Percentiles rank a stretch among this genome's conserved stretches.
Evolutionary conservation across 805 yeast genomes (phyloP).

Genomic region (Wickerhamiella sergipiensis): DNA sequence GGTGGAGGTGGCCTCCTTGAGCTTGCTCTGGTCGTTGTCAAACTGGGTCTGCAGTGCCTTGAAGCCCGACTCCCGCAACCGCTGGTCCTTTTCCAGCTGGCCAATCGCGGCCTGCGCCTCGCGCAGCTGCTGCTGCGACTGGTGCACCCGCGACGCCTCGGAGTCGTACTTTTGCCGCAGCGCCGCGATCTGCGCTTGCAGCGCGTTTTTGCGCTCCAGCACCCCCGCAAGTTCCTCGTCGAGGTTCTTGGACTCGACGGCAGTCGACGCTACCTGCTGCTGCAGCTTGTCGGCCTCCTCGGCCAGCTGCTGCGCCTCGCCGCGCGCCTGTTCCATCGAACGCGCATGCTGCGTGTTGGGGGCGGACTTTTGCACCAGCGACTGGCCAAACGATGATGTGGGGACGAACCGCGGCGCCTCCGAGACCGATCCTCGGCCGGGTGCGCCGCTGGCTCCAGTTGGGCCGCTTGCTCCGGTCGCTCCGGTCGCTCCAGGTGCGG

Average conservation of each 20-base stretch:
- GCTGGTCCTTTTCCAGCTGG: conserved; percentile 18
- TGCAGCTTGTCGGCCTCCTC: conserved; percentile 55
- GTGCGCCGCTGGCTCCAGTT: too few species aligned
- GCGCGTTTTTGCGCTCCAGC: conserved; percentile 51
- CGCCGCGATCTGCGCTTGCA: conserved; percentile 53
- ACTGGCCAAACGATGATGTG: conserved; percentile 75
- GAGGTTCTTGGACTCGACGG: conserved; percentile 58
- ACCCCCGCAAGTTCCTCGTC: conserved; percentile 65
- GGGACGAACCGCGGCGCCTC: conserved; percentile 43
- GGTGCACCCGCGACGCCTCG: conserved; percentile 63
- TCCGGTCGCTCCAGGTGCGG: too few species aligned
- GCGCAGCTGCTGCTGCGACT: conserved; percentile 46
- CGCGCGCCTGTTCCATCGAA: conserved; percentile 55
- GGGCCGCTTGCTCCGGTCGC: not conserved
- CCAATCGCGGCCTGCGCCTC: conserved; percentile 43
- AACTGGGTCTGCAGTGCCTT: conserved; percentile 17
- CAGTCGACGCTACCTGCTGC: not conserved
- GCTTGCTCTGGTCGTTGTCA: conserved; percentile 9
- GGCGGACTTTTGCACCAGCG: conserved; percentile 33
- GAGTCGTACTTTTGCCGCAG: conserved; percentile 61
- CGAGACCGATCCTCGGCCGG: not conserved
- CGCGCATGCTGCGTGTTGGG: not conserved
- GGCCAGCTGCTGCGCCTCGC: conserved; percentile 68
- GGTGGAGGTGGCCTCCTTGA: conserved; percentile 26
- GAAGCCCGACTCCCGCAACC: conserved; percentile 16